Percentiles rank a stretch among this genome's conserved stretches.
phyloP scores from a whole-genome alignment of 2,329 filamentous ascomycete genomes.

The Zymoseptoria pseudotritici region DNA sequence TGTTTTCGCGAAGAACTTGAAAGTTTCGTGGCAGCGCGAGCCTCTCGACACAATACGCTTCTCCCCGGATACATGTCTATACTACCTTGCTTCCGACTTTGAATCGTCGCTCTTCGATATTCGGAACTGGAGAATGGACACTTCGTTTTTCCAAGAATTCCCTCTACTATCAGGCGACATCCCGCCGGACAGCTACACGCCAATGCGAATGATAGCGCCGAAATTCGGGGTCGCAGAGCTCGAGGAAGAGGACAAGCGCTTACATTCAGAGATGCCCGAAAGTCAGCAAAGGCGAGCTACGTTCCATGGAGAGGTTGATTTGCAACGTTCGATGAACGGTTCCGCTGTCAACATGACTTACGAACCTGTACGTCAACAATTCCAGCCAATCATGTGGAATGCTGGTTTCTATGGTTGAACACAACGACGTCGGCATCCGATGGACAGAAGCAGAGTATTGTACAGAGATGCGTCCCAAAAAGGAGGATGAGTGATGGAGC shows the following conservation, averaged over 20 bases:
- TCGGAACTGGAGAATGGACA: constrained; percentile 17
- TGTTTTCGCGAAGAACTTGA: constrained; percentile 12
- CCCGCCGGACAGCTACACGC: constrained; percentile 16
- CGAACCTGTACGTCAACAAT: not conserved
- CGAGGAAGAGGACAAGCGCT: not conserved
- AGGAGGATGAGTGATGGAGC: not conserved
- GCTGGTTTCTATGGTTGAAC: not conserved
- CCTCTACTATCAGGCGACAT: constrained; percentile 15
- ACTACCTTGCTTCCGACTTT: constrained; percentile 13
- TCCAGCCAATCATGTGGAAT: not conserved
- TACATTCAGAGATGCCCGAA: not conserved
- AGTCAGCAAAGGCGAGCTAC: constrained; percentile 7
- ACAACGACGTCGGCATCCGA: not conserved
- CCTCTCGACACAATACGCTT: constrained; percentile 13
- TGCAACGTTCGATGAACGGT: not conserved
- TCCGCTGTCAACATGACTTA: not conserved
- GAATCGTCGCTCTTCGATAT: constrained; percentile 16
- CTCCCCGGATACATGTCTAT: constrained; percentile 8
- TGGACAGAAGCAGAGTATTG: not conserved
- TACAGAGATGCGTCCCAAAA: not conserved
- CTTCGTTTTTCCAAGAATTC: constrained; percentile 18
- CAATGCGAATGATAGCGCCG: constrained; percentile 11
- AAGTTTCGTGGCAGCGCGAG: constrained; percentile 15
- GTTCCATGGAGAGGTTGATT: not conserved
- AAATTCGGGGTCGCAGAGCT: constrained; percentile 11